These are phyloP conservation scores for Penicillium macrosclerotiorum DNA, from an alignment of 495 filamentous ascomycete genomes.

Conservation along the genomic window DNA sequence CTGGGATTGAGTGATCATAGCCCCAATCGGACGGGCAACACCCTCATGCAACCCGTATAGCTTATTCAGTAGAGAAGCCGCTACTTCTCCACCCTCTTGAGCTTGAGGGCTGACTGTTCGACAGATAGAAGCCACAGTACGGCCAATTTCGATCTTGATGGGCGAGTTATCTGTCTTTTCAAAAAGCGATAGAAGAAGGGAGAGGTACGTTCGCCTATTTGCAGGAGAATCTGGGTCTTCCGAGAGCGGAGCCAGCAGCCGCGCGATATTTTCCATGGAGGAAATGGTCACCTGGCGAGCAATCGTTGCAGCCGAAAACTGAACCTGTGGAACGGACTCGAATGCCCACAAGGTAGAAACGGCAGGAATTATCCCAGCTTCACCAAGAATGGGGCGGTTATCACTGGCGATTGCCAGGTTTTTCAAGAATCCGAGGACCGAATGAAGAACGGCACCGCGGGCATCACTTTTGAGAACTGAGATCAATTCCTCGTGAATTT, in stretches of 20 bases:
- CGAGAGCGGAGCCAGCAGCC: slow-evolving; percentile 41
- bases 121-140: slow-evolving; percentile 62
- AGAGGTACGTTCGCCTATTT: slow-evolving; percentile 51
- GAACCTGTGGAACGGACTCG: slow-evolving; percentile 63
- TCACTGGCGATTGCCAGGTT: slow-evolving; percentile 68
- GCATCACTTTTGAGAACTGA: slow-evolving; percentile 46
- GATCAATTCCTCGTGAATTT: slow-evolving; percentile 56
- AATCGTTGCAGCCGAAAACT: slow-evolving; percentile 66
- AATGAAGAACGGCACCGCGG: slow-evolving; percentile 58
- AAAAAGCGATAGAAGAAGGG: slow-evolving; percentile 58
- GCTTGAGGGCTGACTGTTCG: slow-evolving; percentile 51
- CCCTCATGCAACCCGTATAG: slow-evolving; percentile 53
- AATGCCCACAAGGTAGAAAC: slow-evolving; percentile 61
- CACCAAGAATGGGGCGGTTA: slow-evolving; percentile 60
- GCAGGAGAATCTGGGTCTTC: slow-evolving; percentile 38
- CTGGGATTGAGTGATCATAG: slow-evolving; percentile 64
- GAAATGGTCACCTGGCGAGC: slow-evolving; percentile 62
- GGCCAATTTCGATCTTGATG: slow-evolving; percentile 71
- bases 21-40: slow-evolving; percentile 54
- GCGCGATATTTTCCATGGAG: slow-evolving; percentile 55
- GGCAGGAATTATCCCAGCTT: slow-evolving; percentile 48
- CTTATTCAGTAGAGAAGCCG: slow-evolving; percentile 32
- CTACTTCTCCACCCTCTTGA: slow-evolving; percentile 25
- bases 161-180: slow-evolving; percentile 57
- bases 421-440: slow-evolving; percentile 71